phyloP scores from a whole-genome alignment of 768 basidiomycete genomes.

The Cyclocybe aegerita region DNA sequence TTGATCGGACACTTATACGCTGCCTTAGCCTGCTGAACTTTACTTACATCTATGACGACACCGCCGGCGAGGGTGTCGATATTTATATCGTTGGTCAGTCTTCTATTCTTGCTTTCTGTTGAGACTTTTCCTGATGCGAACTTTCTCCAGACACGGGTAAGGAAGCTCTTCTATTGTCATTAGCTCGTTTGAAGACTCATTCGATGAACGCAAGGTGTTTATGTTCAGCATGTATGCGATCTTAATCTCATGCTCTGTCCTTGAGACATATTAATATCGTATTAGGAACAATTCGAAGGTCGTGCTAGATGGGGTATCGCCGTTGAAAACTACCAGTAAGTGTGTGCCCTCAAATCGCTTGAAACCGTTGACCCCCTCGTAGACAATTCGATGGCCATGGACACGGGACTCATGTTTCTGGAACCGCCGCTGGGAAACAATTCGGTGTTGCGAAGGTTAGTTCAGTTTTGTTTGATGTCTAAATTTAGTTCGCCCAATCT shows the following conservation, averaged over 20 bases:
- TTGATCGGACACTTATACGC: not conserved
- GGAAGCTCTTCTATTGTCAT: slow-evolving; percentile 2
- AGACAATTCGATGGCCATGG: slow-evolving; percentile 33
- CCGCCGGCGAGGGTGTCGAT: slow-evolving; percentile 34
- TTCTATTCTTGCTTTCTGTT: not conserved
- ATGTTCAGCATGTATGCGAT: slow-evolving; percentile 17
- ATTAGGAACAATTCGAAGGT: slow-evolving; percentile 30
- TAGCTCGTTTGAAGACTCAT: not conserved
- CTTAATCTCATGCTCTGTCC: not conserved
- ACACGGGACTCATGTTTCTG: slow-evolving; percentile 24
- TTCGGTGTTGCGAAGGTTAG: slow-evolving; percentile 21
- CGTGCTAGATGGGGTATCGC: slow-evolving; percentile 37
- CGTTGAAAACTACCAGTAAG: slow-evolving; percentile 26
- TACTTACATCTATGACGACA: slow-evolving; percentile 20
- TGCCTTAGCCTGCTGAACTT: slow-evolving; percentile 16
- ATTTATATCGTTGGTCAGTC: slow-evolving; percentile 37
- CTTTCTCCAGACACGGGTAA: slow-evolving; percentile 21
- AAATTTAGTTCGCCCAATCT: too few relatives aligned
- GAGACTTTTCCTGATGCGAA: not conserved
- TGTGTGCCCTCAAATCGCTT: not conserved
- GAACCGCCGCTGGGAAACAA: slow-evolving; percentile 23
- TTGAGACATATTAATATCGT: not conserved
- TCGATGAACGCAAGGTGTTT: too few relatives aligned
- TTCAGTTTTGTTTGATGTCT: slow-evolving; percentile 7
- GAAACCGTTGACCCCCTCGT: not conserved